Evolutionary conservation across 371 early-diverging fungal genomes (phyloP).

Genomic region (Mucor saturninus): DNA sequence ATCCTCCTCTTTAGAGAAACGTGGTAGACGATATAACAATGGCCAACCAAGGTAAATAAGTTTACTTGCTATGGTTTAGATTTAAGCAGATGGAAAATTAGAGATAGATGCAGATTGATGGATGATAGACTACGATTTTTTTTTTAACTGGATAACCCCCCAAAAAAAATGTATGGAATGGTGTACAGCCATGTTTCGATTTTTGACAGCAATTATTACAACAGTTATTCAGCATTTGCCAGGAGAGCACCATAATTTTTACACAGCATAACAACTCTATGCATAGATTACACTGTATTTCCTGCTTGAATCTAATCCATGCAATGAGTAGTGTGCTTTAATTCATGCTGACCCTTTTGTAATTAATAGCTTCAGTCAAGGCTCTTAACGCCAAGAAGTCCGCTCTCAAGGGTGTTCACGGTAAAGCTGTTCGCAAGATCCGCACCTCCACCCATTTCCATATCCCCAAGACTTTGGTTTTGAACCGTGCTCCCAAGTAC

Average conservation of each 20-base stretch:
- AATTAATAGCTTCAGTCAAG: constrained; percentile 53
- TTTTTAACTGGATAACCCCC: background rate
- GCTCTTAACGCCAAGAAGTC: constrained; percentile 82
- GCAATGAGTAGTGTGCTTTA: background rate
- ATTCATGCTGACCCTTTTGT: background rate
- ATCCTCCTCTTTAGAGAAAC: constrained; percentile 38
- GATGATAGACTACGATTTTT: background rate
- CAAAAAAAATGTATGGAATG: background rate
- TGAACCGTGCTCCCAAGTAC: constrained; percentile 89
- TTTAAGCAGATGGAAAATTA: constrained; percentile 6
- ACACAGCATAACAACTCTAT: no score
- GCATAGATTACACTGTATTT: background rate
- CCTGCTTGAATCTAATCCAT: background rate
- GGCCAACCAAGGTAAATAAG: constrained; percentile 31
- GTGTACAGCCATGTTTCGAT: background rate
- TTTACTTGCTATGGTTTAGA: background rate
- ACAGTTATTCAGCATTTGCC: background rate
- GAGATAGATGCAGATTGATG: constrained; percentile 9
- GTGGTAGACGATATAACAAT: constrained; percentile 35
- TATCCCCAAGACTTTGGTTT: constrained; percentile 92
- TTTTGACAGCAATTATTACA: background rate
- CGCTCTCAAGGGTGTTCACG: constrained; percentile 85
- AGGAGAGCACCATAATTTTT: no score
- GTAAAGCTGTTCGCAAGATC: constrained; percentile 82
- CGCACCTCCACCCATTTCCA: constrained; percentile 90